Evolutionary conservation across 140 eudicot species (phyloP).

Genomic region (Ambrosia hybrid): DNA sequence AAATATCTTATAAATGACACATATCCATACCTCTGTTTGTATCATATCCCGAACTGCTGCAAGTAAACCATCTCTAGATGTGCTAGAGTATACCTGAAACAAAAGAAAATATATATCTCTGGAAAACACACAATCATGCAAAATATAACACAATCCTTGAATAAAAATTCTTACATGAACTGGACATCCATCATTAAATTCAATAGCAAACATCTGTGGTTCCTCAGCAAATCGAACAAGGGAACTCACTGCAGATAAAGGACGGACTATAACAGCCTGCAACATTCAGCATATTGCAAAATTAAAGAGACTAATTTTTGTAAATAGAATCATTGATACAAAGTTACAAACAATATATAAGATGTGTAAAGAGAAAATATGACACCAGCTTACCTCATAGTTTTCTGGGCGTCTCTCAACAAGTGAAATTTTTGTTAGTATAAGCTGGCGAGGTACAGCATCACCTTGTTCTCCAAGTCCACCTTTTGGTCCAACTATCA

Average conservation of each 20-base stretch:
- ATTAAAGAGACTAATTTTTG: background rate
- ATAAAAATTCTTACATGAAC: slow-evolving; percentile 69
- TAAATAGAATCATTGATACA: slow-evolving; percentile 12
- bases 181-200: slow-evolving; percentile 95
- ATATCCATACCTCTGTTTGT: slow-evolving; percentile 80
- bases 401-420: slow-evolving; percentile 95
- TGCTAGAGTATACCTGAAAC: slow-evolving; percentile 91
- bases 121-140: slow-evolving; percentile 9
- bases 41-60: slow-evolving; percentile 93
- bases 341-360: slow-evolving; percentile 7
- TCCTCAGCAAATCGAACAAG: slow-evolving; percentile 98
- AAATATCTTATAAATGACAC: slow-evolving; percentile 6
- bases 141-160: slow-evolving; percentile 12
- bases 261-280: slow-evolving; percentile 99
- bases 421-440: slow-evolving; percentile 83
- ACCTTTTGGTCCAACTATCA: slow-evolving; percentile 89
- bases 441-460: slow-evolving; percentile 93
- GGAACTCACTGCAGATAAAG: slow-evolving; percentile 81
- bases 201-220: slow-evolving; percentile 98
- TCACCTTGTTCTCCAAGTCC: slow-evolving; percentile 98
- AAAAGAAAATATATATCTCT: background rate
- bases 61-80: slow-evolving; percentile 95
- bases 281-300: slow-evolving; percentile 6
- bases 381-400: slow-evolving; percentile 70
- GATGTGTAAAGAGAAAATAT: background rate